Evolutionary conservation across 495 filamentous ascomycete species (phyloP), one percentile per base, ranked within the genome.

Genomic region (Amorphotheca resinae): DNA sequence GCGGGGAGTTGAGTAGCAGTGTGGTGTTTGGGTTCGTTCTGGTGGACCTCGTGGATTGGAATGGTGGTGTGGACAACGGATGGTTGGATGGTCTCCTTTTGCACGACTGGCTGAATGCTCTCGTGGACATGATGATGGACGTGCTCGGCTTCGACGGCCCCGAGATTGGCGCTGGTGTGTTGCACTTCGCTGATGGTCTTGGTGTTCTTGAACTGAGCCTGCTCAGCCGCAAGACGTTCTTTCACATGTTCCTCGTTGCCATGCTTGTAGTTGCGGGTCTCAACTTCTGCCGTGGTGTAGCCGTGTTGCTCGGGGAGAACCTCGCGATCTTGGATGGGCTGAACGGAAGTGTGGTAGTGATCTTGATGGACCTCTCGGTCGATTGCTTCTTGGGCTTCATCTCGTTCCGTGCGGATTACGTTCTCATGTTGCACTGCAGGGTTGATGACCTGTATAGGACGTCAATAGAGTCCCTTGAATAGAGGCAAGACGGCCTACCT

Each of bases 11-110:
- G 61, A 2, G 72, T 69, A 6, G 73, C 64, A 16, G 61, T 56
- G 59, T 82, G 78, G 57, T 77, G 70, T 42, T 73, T 67, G 5
- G 76, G 64, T 14, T 70, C 64, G 30, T 77, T 71, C 44, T 79
- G 74, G 50, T 80, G 77, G 0, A 69, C 62, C 55, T 83, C 79
- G 45, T 82, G 79, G 47, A 82, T 65, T 0, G 74, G 78, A 5
- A 77, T 64, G n/a, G 76, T 79, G 34, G 73, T 80, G 58, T 82
- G 78, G 20, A 80, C 66, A 15, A 82, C 73, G 4, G 66, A 63
- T 4, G 77, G 76, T 49, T 80, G 74, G 39, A 81, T 68, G 11
- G 69, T 70, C 48, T 81, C 77, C 51, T 79, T 78, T 33, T 81
- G 67, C 18, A 83, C 61, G 0, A 82, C 65, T 0, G 79, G 79